Evolutionary conservation across 139 green algal genomes (phyloP).

Genomic region (Chlamydomonas eustigma): DNA sequence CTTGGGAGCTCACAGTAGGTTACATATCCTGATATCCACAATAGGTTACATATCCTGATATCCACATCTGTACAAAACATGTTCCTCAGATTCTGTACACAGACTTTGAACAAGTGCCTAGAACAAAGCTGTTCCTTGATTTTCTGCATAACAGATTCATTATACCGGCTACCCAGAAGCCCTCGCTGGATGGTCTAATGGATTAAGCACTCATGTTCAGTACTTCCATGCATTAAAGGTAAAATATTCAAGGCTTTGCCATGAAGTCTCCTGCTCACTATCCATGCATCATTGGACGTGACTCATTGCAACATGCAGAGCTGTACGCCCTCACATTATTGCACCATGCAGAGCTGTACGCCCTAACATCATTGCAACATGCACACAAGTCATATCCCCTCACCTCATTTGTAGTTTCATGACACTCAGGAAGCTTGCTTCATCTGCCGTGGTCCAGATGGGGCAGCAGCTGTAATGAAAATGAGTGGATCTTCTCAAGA

Average conservation of each 20-base stretch:
- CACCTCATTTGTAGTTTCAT: background rate
- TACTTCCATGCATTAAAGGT: conserved; percentile 13
- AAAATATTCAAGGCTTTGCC: background rate
- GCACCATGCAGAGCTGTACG: background rate
- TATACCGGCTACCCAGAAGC: conserved; percentile 9
- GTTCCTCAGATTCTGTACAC: background rate
- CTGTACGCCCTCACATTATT: background rate
- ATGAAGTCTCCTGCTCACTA: background rate
- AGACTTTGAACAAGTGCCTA: background rate
- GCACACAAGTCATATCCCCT: background rate
- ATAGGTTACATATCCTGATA: background rate
- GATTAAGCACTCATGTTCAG: background rate
- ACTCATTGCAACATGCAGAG: too few species aligned
- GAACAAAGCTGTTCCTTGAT: too few species aligned
- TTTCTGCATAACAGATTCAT: background rate
- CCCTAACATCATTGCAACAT: background rate
- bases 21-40: background rate
- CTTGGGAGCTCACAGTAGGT: conserved; percentile 12
- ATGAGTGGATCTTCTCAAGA: conserved; percentile 9
- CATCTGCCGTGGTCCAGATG: conserved; percentile 3
- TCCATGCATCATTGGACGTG: background rate
- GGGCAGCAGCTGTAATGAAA: background rate
- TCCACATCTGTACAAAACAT: background rate
- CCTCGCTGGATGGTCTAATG: conserved; percentile 9
- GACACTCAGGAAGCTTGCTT: conserved; percentile 1